Evolutionary conservation across 495 filamentous ascomycete species (phyloP), one percentile per base, ranked within the genome.

Genomic region (Bathelium albidoporum): DNA sequence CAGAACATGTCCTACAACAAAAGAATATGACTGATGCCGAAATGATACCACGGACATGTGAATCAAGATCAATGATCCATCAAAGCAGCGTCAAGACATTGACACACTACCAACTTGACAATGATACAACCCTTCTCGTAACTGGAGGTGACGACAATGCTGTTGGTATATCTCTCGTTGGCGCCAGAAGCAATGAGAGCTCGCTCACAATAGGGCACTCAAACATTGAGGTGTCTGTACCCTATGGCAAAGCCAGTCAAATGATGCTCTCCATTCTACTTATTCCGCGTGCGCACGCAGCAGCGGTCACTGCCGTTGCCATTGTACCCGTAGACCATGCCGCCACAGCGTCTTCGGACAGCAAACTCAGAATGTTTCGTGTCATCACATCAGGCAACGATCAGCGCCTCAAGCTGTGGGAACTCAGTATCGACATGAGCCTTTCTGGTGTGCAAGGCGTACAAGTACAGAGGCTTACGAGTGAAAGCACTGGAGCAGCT

Each of bases 71-170:
- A 65, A 2, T 7, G 5, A n/a, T 91, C 44, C 91, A 95, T 66
- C 89, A 92, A 65, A 92, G 80, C 73, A 84, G 85, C 59, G 80
- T 94, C 69, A 91, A 91, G 72, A 74, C 78, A 2, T 73, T 87
- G 2, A 75, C 76, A 31, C 31, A 64, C 18, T 24, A 62, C 2
- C 10, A 44, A 11, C 59, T 85, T 29, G 71, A 65, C 0, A 55
- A 62, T 1, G 62, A 62, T 0, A 62, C 68, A 1, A 79, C 76
- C 32, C 36, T 93, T 10, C 65, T 93, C 20, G 71, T 86, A n/a
- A 87, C 88, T 0, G 90, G 88, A 18, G 89, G 92, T 4, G 92
- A 97, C 66, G 92, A 95, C 68, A 91, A 91, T 66, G 85, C 87
- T 2, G 68, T 96, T 0, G 82, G 80, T 0, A 68, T 93, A 11